phyloP scores from a whole-genome alignment of 2,329 filamentous ascomycete genomes.

The Teratosphaeria zuluensis region DNA sequence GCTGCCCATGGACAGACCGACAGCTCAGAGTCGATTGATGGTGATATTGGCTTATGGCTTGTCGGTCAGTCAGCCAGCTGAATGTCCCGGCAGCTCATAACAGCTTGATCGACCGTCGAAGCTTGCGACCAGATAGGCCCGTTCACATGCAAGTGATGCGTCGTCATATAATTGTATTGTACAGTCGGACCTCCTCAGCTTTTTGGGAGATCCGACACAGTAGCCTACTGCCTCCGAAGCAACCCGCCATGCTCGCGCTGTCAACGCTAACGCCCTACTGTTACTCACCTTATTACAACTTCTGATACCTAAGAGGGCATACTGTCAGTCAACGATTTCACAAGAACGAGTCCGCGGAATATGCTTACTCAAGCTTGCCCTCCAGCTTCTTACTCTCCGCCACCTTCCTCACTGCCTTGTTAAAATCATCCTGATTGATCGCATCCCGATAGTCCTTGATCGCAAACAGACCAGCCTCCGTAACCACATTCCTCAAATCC shows the following conservation, averaged over 20 bases:
- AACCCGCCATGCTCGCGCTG: neutral
- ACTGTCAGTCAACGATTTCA: neutral
- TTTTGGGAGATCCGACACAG: neutral
- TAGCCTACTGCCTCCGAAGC: neutral
- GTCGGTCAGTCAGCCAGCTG: no score
- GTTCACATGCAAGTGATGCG: neutral
- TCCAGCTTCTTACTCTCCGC: constrained; percentile 97
- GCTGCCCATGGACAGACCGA: no score
- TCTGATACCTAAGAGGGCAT: neutral
- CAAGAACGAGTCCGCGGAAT: neutral
- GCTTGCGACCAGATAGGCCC: no score
- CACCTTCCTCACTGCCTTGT: constrained; percentile 96
- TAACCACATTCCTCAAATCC: constrained; percentile 94
- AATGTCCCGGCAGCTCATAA: no score
- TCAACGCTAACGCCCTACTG: neutral
- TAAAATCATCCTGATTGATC: constrained; percentile 98
- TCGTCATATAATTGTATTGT: neutral
- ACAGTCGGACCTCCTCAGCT: neutral
- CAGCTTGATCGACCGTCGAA: no score
- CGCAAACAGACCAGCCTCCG: constrained; percentile 91
- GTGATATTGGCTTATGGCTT: no score
- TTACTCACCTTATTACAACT: neutral
- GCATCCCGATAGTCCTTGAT: constrained; percentile 97
- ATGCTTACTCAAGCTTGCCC: constrained; percentile 75
- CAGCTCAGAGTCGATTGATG: no score